Conservation (phyloP, 2,329 filamentous ascomycete genomes). For the Teratosphaeria nubilosa region DNA sequence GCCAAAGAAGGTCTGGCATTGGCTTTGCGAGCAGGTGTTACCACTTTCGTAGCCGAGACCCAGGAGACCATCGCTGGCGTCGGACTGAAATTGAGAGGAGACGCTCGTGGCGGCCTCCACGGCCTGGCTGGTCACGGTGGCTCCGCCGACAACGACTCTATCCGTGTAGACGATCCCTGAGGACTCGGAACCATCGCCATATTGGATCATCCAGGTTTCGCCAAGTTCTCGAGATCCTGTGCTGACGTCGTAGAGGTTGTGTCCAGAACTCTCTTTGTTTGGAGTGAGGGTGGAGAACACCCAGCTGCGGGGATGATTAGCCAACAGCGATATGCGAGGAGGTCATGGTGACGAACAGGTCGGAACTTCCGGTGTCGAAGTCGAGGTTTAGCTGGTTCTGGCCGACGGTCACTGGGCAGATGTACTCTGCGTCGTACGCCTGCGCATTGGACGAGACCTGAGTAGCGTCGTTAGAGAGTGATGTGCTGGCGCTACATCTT, state of each 20-base stretch:
- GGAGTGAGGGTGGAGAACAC: constrained; percentile 54
- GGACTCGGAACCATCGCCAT: constrained; percentile 54
- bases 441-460: constrained; percentile 30
- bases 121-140: constrained; percentile 50
- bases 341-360: constrained; percentile 46
- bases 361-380: constrained; percentile 60
- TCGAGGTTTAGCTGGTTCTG: constrained; percentile 54
- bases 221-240: constrained; percentile 32
- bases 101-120: constrained; percentile 55
- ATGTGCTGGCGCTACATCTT: background rate
- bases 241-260: constrained; percentile 46
- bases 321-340: background rate
- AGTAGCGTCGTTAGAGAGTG: constrained; percentile 25
- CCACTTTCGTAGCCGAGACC: constrained; percentile 50
- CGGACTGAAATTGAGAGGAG: constrained; percentile 34
- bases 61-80: constrained; percentile 48
- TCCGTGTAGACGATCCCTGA: constrained; percentile 57
- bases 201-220: constrained; percentile 50
- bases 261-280: constrained; percentile 40
- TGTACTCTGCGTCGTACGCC: constrained; percentile 30
- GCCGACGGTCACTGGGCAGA: constrained; percentile 52
- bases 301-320: constrained; percentile 38
- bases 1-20: constrained; percentile 47
- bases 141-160: constrained; percentile 50
- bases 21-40: constrained; percentile 47